These are phyloP conservation scores for Drechmeria coniospora DNA, from an alignment of 2,329 filamentous ascomycete species.

Conservation along the genomic window DNA sequence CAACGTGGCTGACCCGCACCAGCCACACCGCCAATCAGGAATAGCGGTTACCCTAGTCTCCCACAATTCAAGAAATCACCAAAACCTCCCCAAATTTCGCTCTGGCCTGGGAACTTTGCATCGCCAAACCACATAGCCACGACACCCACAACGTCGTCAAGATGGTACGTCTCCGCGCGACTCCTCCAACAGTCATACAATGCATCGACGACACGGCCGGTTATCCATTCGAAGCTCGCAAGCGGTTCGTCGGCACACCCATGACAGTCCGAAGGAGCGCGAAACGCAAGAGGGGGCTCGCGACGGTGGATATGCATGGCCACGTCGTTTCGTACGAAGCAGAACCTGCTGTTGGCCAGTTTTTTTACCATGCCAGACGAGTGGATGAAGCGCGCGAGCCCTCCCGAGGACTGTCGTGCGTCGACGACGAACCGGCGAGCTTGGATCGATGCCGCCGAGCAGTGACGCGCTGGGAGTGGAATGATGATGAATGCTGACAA, in stretches of 20 bases:
- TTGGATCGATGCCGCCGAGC: too few relatives aligned
- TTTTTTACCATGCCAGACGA: too few relatives aligned
- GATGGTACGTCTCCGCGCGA: conserved; percentile 25
- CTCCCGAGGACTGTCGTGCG: too few relatives aligned
- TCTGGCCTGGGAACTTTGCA: conserved; percentile 21
- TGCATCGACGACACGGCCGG: conserved; percentile 2
- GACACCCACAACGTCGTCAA: conserved; percentile 31
- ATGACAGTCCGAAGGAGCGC: conserved; percentile 14
- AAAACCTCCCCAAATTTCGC: conserved; percentile 26
- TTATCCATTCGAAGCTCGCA: conserved; percentile 5
- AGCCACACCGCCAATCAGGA: conserved; percentile 16
- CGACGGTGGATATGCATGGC: too few relatives aligned
- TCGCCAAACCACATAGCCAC: conserved; percentile 26
- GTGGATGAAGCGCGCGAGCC: too few relatives aligned
- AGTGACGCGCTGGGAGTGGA: neutral
- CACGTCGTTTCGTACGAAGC: too few relatives aligned
- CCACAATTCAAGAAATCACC: conserved; percentile 30
- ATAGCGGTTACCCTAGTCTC: conserved; percentile 23
- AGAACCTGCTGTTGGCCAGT: too few relatives aligned
- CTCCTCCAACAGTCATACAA: conserved; percentile 5
- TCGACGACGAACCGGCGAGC: too few relatives aligned
- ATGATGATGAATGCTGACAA: conserved; percentile 4
- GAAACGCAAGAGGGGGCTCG: too few relatives aligned
- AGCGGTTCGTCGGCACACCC: conserved; percentile 13
- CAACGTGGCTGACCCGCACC: conserved; percentile 4